A percentile compares a stretch with the other conserved stretches of the same genome.
phyloP scores from a whole-genome alignment of 106 monocot species.

The Posidonia australis region DNA sequence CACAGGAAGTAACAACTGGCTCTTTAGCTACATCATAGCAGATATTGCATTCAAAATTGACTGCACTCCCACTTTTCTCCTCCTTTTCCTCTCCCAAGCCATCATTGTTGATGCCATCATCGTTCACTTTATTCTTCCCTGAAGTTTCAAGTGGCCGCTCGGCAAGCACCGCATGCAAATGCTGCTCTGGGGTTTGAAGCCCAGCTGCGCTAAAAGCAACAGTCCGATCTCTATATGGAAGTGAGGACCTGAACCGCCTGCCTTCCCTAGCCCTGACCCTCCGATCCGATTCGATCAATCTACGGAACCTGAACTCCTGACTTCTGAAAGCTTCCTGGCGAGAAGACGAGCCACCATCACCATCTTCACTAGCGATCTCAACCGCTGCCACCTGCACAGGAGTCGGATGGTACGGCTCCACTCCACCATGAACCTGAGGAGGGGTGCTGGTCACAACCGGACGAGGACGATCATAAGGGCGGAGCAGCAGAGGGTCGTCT shows the following conservation, averaged over 20 bases:
- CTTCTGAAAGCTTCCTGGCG: constrained; percentile 12
- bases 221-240: constrained; percentile 20
- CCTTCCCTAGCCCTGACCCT: constrained; percentile 9
- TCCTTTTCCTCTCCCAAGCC: constrained; percentile 33
- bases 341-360: constrained; percentile 24
- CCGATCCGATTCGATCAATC: constrained; percentile 44
- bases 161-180: constrained; percentile 13
- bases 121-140: constrained; percentile 39
- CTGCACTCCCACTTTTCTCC: constrained; percentile 20
- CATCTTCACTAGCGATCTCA: background rate
- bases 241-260: constrained; percentile 30
- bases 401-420: constrained; percentile 13
- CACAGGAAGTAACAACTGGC: constrained; percentile 84
- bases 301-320: constrained; percentile 36
- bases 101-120: constrained; percentile 15
- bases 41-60: constrained; percentile 80
- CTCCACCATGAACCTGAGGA: constrained; percentile 2
- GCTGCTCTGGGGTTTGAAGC: constrained; percentile 6
- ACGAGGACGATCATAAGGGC: background rate
- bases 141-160: constrained; percentile 13
- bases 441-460: constrained; percentile 1
- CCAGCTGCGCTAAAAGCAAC: constrained; percentile 2
- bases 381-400: constrained; percentile 1
- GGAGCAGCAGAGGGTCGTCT: constrained; percentile 11
- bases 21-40: constrained; percentile 70